Base-by-base conservation (phyloP, 2,329 filamentous ascomycete genomes). In the Curvularia eragrostidis region DNA sequence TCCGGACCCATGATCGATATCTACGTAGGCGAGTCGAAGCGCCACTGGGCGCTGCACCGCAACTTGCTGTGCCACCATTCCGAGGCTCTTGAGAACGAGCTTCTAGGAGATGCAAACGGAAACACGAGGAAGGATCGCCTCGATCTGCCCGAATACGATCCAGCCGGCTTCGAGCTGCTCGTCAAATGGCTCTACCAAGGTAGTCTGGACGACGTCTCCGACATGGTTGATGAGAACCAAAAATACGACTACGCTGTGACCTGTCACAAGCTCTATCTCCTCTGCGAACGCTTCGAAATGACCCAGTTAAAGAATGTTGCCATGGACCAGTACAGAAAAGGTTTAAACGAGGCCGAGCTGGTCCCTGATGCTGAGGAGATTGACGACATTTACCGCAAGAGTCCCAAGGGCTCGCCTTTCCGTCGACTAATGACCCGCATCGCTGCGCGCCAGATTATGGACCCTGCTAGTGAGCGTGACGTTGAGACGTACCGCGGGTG, bases 181-280 rank as follows among this genome's bases (percentile, higher is more conserved):
- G 81, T 84, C 5, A 84, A 84, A 70, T 85, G 82, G 82, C 75
- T 85, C 8, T 85, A 85, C 54, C 83, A 84, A 67, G 83, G 83
- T 50, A 79, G 74, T 43, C 77, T 84, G 46, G 81, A 84, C 58
- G 79, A 84, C 60, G 79, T 81, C 19, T 79, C 79, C 4, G 73
- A 78, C 46, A 71, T 83, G 62, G 63, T 72, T 10, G 73, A 79
- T 52, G 75, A 80, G 28, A 78, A 79, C 46, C 76, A 79, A 58
- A 83, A 84, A 68, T 85, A 84, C 76, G 80, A 83, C 13, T 81
- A 84, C 62, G 83, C 83, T 7, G 82, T 82, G 38, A 79, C 78
- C 51, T 84, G 82, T 63, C 80, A 84, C 68, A 82, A 81, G 68
- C 77, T 85, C 26, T 83, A 84, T 60, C 66, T 82, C 26, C 75